A percentile compares a stretch with the other conserved stretches of the same genome.
Evolutionary conservation across 2,329 filamentous ascomycete species (phyloP).

Genomic region (Tolypocladium endophyticum): DNA sequence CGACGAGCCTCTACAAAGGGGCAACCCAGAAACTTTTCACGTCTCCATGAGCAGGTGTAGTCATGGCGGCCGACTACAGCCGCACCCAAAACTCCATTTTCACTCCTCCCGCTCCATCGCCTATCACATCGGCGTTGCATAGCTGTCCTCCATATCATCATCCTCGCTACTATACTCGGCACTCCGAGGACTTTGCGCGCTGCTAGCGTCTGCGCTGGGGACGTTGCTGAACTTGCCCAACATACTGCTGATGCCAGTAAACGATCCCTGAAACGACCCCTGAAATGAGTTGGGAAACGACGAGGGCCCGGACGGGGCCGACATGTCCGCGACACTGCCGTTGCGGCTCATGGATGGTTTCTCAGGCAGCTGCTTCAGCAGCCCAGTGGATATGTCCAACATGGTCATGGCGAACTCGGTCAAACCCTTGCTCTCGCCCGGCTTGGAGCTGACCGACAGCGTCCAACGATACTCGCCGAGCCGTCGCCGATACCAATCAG

Average conservation of each 20-base stretch:
- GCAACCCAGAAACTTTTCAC: not conserved
- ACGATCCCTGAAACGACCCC: constrained; percentile 19
- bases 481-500: constrained; percentile 80
- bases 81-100: not conserved
- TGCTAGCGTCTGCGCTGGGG: constrained; percentile 36
- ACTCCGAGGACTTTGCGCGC: constrained; percentile 38
- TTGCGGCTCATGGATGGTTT: constrained; percentile 56
- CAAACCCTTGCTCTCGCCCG: constrained; percentile 45
- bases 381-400: constrained; percentile 59
- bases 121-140: constrained; percentile 11
- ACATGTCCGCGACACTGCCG: constrained; percentile 39
- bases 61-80: not conserved
- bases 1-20: not conserved
- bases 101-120: not conserved
- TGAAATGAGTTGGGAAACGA: constrained; percentile 15
- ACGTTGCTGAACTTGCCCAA: constrained; percentile 32
- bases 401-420: constrained; percentile 69
- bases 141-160: constrained; percentile 37
- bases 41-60: not conserved
- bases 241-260: constrained; percentile 21
- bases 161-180: constrained; percentile 40
- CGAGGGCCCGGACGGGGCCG: constrained; percentile 15
- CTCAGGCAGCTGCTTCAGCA: constrained; percentile 59
- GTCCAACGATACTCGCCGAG: constrained; percentile 92
- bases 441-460: constrained; percentile 72